These are phyloP conservation scores for Aplosporella prunicola DNA, from an alignment of 2,329 filamentous ascomycete genomes.

Conservation along the genomic window DNA sequence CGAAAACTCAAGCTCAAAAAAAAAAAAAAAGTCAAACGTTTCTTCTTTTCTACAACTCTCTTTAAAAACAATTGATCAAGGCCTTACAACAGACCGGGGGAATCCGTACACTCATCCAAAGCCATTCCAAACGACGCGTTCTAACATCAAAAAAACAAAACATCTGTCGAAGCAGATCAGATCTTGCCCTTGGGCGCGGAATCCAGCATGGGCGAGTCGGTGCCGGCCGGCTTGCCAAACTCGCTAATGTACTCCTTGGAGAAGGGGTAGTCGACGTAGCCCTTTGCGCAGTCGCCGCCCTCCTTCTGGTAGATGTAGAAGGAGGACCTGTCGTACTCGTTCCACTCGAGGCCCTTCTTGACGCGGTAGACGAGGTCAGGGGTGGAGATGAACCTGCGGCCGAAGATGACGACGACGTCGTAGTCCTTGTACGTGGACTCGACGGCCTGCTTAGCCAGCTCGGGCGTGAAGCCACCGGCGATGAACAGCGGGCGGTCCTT, in stretches of 20 bases:
- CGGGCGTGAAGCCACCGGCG: conserved; percentile 33
- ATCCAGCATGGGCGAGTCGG: too few relatives aligned
- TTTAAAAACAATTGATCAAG: too few relatives aligned
- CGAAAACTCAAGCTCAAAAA: too few relatives aligned
- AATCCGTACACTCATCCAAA: too few relatives aligned
- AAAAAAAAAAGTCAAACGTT: too few relatives aligned
- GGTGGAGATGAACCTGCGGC: conserved; percentile 40
- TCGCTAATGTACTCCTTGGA: conserved; percentile 21
- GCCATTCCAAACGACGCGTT: too few relatives aligned
- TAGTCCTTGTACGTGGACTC: conserved; percentile 34
- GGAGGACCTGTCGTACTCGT: conserved; percentile 34
- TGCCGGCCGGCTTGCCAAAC: not conserved
- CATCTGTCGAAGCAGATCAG: too few relatives aligned
- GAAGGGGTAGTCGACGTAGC: conserved; percentile 36
- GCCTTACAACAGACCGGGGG: too few relatives aligned
- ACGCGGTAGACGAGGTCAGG: conserved; percentile 41
- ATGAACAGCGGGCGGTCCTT: conserved; percentile 25
- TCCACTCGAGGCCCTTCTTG: conserved; percentile 33
- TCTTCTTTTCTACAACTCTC: too few relatives aligned
- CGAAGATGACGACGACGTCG: conserved; percentile 39
- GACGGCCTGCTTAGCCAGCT: conserved; percentile 27
- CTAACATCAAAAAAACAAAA: too few relatives aligned
- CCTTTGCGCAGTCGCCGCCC: too few relatives aligned
- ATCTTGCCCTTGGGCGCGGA: too few relatives aligned
- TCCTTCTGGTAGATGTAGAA: conserved; percentile 33